A percentile compares a stretch with the other conserved stretches of the same genome.
phyloP scores from a whole-genome alignment of 2,329 filamentous ascomycete species.

The Aspergillus novofumigatus region DNA sequence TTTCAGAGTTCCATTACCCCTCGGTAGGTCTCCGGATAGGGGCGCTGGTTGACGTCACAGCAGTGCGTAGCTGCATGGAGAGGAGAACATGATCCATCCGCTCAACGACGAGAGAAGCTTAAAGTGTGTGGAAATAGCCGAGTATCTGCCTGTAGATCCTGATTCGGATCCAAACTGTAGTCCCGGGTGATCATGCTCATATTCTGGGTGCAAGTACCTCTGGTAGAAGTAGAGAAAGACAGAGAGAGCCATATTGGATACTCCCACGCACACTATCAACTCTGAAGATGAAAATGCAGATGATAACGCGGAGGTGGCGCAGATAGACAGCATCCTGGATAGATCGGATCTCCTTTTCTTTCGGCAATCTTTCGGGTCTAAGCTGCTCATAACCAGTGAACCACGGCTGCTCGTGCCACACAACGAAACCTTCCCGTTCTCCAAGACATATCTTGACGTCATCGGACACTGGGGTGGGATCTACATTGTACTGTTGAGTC shows the following conservation, averaged over 20 bases:
- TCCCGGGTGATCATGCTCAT: neutral
- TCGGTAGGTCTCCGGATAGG: no score
- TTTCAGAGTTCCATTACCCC: no score
- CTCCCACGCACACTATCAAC: neutral
- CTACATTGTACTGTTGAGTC: no score
- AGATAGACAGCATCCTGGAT: neutral
- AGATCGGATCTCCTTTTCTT: neutral
- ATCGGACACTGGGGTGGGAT: neutral
- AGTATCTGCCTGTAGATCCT: neutral
- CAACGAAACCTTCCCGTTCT: neutral
- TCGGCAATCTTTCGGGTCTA: no score
- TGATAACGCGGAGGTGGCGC: neutral
- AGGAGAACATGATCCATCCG: neutral
- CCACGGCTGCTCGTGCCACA: neutral
- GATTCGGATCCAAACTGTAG: neutral
- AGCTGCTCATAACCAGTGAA: neutral
- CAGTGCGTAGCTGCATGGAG: no score
- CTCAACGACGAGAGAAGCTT: neutral
- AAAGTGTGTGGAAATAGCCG: neutral
- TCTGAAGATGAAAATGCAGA: neutral
- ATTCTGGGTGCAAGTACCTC: no score
- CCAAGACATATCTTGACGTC: neutral
- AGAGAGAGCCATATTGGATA: neutral
- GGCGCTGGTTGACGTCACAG: neutral
- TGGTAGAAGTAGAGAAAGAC: neutral